A percentile compares a stretch with the other conserved stretches of the same genome.
phyloP scores from a whole-genome alignment of 352 stramenopile genomes.

The Phytophthora nicotianae region DNA sequence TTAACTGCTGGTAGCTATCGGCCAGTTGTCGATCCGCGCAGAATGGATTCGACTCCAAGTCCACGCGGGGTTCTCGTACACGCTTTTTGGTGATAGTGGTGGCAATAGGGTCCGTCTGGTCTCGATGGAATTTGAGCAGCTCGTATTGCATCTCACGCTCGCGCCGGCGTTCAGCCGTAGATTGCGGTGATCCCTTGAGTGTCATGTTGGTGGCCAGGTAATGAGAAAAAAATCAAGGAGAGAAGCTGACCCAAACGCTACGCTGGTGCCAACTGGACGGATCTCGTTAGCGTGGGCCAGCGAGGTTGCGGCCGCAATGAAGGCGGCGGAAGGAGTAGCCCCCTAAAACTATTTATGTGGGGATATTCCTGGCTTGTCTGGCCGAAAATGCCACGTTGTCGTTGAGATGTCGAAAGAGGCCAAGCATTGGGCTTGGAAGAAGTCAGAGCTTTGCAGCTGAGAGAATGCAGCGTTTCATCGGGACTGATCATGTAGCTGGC shows the following conservation, averaged over 20 bases:
- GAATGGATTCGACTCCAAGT: slow-evolving; percentile 74
- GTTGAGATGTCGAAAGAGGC: slow-evolving; percentile 22
- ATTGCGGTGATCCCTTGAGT: slow-evolving; percentile 21
- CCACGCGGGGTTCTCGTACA: slow-evolving; percentile 56
- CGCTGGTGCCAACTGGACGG: slow-evolving; percentile 18
- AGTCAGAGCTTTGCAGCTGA: slow-evolving; percentile 23
- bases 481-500: background rate
- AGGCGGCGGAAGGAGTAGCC: background rate
- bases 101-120: slow-evolving; percentile 47
- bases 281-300: slow-evolving; percentile 4
- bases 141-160: slow-evolving; percentile 77
- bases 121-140: slow-evolving; percentile 68
- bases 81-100: slow-evolving; percentile 73
- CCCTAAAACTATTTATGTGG: slow-evolving; percentile 27
- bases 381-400: slow-evolving; percentile 7
- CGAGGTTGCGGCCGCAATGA: slow-evolving; percentile 5
- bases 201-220: slow-evolving; percentile 13
- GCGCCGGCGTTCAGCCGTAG: slow-evolving; percentile 34
- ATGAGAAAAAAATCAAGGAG: slow-evolving; percentile 12
- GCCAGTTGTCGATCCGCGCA: slow-evolving; percentile 73
- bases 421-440: slow-evolving; percentile 6
- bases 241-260: slow-evolving; percentile 10
- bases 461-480: slow-evolving; percentile 25
- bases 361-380: slow-evolving; percentile 29
- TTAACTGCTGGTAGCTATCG: slow-evolving; percentile 73